Evolutionary conservation across 257 asterid genomes (phyloP).

Genomic region (Solanum bulbocastanum): DNA sequence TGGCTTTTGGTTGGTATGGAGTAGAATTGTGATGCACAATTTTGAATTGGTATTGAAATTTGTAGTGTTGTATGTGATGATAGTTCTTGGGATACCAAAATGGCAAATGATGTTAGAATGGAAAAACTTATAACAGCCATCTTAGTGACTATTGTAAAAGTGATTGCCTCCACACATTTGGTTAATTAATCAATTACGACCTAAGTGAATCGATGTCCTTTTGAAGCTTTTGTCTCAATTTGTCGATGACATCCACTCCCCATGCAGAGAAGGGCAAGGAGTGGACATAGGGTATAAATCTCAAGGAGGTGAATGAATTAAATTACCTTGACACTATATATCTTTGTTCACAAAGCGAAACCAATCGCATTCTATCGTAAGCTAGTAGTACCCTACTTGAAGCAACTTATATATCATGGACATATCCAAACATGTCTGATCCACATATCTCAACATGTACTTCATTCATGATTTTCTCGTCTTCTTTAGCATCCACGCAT

Average conservation of each 20-base stretch:
- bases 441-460: neutral
- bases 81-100: neutral
- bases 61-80: too few relatives aligned
- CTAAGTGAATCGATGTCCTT: neutral
- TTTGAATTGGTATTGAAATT: too few relatives aligned
- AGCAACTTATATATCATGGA: neutral
- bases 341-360: neutral
- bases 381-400: neutral
- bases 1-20: neutral
- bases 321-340: neutral
- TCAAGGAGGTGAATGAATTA: neutral
- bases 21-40: neutral
- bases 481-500: neutral
- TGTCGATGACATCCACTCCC: neutral
- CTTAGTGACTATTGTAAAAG: neutral
- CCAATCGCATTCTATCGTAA: neutral
- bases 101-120: too few relatives aligned
- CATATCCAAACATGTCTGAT: too few relatives aligned
- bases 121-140: too few relatives aligned
- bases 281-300: neutral
- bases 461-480: too few relatives aligned
- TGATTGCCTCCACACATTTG: neutral
- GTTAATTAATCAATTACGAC: neutral
- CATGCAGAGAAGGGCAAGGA: neutral
- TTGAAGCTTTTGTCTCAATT: neutral